phyloP scores from a whole-genome alignment of 2,329 filamentous ascomycete genomes.

The Endoconidiophora polonica region DNA sequence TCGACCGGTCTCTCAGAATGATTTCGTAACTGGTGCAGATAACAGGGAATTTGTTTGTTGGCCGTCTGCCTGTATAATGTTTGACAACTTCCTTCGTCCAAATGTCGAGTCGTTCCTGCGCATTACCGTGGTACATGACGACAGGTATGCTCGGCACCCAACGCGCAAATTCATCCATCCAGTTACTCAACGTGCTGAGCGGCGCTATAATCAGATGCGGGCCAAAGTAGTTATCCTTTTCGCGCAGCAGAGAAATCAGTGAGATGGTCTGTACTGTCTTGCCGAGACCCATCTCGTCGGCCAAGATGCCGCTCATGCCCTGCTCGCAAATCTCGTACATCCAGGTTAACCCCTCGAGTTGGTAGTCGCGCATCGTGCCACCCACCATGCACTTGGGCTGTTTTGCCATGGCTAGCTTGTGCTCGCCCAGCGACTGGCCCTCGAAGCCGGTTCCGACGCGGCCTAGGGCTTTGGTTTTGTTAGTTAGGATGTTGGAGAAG shows the following conservation, averaged over 20 bases:
- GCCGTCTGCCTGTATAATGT: constrained; percentile 40
- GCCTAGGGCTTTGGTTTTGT: constrained; percentile 45
- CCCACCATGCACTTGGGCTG: constrained; percentile 76
- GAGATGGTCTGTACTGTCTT: constrained; percentile 89
- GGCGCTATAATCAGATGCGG: constrained; percentile 86
- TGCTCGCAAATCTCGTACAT: constrained; percentile 69
- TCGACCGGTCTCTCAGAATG: constrained; percentile 74
- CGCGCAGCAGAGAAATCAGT: constrained; percentile 69
- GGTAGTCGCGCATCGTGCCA: constrained; percentile 85
- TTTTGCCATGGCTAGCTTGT: constrained; percentile 60
- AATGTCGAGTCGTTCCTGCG: constrained; percentile 60
- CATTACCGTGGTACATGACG: constrained; percentile 76
- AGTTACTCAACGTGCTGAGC: constrained; percentile 82
- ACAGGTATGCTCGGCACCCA: constrained; percentile 86
- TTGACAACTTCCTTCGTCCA: constrained; percentile 54
- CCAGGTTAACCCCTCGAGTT: constrained; percentile 89
- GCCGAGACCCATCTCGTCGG: constrained; percentile 84
- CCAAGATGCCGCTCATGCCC: constrained; percentile 77
- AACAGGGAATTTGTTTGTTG: constrained; percentile 53
- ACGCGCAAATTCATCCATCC: constrained; percentile 82
- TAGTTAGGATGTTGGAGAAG: constrained; percentile 45
- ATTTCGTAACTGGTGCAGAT: constrained; percentile 95
- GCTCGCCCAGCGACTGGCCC: constrained; percentile 42
- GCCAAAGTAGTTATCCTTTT: constrained; percentile 66
- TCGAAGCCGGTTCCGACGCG: constrained; percentile 44